A percentile compares a stretch with the other conserved stretches of the same genome.
These are phyloP conservation scores for Spathaspora passalidarum DNA, from an alignment of 805 yeast genomes.

Conservation along the genomic window DNA sequence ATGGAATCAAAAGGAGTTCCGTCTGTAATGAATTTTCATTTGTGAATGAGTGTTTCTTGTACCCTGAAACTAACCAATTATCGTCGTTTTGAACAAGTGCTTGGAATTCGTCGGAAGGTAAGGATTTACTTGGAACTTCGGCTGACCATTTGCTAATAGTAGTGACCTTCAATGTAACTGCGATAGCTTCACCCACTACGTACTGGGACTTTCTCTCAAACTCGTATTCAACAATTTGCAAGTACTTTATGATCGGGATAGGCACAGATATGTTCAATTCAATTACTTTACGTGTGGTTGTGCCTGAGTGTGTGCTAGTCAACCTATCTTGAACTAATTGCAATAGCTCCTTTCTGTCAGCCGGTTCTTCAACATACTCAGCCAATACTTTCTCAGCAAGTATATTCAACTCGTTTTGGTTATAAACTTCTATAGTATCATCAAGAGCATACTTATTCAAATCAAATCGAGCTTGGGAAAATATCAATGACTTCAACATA, in stretches of 20 bases:
- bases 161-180: slow-evolving; percentile 38
- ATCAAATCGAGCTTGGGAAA: slow-evolving; percentile 23
- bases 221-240: slow-evolving; percentile 54
- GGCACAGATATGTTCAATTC: slow-evolving; percentile 54
- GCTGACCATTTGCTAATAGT: slow-evolving; percentile 46
- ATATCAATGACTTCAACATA: slow-evolving; percentile 18
- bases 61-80: slow-evolving; percentile 80
- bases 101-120: slow-evolving; percentile 29
- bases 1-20: slow-evolving; percentile 61
- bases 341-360: slow-evolving; percentile 11
- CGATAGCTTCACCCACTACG: slow-evolving; percentile 64
- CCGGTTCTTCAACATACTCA: slow-evolving; percentile 8
- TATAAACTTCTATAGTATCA: slow-evolving; percentile 15
- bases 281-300: neutral
- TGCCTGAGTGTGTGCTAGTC: neutral
- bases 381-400: slow-evolving; percentile 13
- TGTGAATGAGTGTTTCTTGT: slow-evolving; percentile 50
- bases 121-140: slow-evolving; percentile 4
- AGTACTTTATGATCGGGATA: slow-evolving; percentile 56
- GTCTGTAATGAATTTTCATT: slow-evolving; percentile 23
- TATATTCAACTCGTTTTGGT: slow-evolving; percentile 14
- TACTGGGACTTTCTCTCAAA: slow-evolving; percentile 42
- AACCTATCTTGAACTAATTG: neutral
- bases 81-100: slow-evolving; percentile 56
- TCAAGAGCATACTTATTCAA: slow-evolving; percentile 28